Evolutionary conservation across 345 rosid genomes (phyloP).

Genomic region (Turritis glabra): DNA sequence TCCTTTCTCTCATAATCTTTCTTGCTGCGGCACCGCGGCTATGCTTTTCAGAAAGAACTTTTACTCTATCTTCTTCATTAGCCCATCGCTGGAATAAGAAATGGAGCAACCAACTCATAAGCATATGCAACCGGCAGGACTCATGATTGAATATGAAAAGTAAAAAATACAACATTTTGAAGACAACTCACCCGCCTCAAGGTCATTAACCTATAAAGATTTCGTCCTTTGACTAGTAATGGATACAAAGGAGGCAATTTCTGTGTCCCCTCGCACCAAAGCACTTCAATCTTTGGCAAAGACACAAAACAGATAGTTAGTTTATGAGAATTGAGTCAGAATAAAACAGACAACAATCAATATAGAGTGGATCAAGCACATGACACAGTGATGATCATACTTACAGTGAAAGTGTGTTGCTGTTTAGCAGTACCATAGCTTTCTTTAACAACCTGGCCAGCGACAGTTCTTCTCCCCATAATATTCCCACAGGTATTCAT

Average conservation of each 20-base stretch:
- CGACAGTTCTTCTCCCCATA: slow-evolving; percentile 59
- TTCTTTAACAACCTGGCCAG: slow-evolving; percentile 67
- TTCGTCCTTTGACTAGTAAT: slow-evolving; percentile 65
- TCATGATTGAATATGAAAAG: background rate
- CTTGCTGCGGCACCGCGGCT: slow-evolving; percentile 63
- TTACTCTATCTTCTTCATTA: slow-evolving; percentile 51
- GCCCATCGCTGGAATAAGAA: slow-evolving; percentile 48
- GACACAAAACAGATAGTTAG: slow-evolving; percentile 26
- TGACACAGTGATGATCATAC: slow-evolving; percentile 10
- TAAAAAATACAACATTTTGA: background rate
- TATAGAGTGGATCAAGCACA: background rate
- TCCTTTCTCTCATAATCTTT: slow-evolving; percentile 44
- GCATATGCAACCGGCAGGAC: slow-evolving; percentile 5
- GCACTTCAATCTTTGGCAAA: slow-evolving; percentile 57
- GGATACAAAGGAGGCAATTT: slow-evolving; percentile 59
- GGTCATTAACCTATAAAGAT: slow-evolving; percentile 60
- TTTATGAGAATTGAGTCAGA: slow-evolving; percentile 4
- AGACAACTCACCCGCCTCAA: slow-evolving; percentile 51
- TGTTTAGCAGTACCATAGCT: slow-evolving; percentile 77
- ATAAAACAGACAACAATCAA: slow-evolving; percentile 7
- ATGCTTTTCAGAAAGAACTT: slow-evolving; percentile 62
- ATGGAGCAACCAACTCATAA: slow-evolving; percentile 6
- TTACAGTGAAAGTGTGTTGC: slow-evolving; percentile 73
- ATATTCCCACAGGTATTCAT: slow-evolving; percentile 45
- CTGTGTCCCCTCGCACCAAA: slow-evolving; percentile 61